Percentiles rank a stretch among this genome's conserved stretches.
These are phyloP conservation scores for Perkinsela sp. DNA, from an alignment of 208 protist species.

Conservation along the genomic window DNA sequence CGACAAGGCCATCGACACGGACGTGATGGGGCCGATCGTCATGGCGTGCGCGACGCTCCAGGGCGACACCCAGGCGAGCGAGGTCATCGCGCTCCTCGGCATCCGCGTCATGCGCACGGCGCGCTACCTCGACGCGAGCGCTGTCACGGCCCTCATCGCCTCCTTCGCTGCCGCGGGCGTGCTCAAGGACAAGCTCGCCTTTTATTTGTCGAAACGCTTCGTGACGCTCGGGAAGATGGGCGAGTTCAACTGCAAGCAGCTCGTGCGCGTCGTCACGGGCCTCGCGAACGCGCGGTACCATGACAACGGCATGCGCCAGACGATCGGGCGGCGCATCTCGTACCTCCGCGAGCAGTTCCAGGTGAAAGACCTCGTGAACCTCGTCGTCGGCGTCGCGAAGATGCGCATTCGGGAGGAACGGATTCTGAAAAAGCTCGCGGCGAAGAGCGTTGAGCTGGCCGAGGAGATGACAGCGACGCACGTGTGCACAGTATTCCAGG, in stretches of 20 bases:
- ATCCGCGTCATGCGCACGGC: constrained; percentile 46
- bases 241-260: constrained; percentile 51
- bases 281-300: constrained; percentile 39
- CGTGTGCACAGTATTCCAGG: constrained; percentile 50
- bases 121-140: constrained; percentile 48
- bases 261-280: constrained; percentile 47
- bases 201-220: constrained; percentile 36
- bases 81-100: constrained; percentile 66
- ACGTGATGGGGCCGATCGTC: constrained; percentile 48
- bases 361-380: constrained; percentile 52
- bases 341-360: constrained; percentile 55
- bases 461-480: constrained; percentile 66
- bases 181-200: constrained; percentile 42
- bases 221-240: constrained; percentile 51
- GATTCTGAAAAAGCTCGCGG: constrained; percentile 53
- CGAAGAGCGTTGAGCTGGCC: constrained; percentile 63
- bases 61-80: constrained; percentile 39
- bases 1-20: constrained; percentile 48
- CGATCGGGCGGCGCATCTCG: constrained; percentile 43
- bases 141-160: constrained; percentile 46
- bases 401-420: constrained; percentile 46
- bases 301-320: constrained; percentile 39
- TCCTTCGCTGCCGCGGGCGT: constrained; percentile 59
- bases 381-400: constrained; percentile 49
- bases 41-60: constrained; percentile 59